Evolutionary conservation across 106 monocot genomes (phyloP).

Genomic region (Posidonia australis): DNA sequence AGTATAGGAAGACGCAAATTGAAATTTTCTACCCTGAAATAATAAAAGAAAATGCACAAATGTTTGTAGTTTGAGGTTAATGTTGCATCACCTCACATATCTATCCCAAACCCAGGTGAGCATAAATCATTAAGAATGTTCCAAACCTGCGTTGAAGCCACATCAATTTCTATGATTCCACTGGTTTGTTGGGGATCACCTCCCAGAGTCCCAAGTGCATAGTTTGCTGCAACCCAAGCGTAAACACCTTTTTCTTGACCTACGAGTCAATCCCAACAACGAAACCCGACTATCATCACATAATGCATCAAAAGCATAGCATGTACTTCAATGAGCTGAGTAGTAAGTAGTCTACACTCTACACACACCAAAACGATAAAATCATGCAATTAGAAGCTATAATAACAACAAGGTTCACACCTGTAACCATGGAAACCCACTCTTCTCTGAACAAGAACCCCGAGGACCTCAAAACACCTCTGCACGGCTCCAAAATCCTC

Average conservation of each 20-base stretch:
- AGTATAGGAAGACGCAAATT: not conserved
- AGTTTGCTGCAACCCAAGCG: constrained; percentile 28
- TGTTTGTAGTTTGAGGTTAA: not conserved
- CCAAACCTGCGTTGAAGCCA: constrained; percentile 17
- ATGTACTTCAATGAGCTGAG: too few species aligned
- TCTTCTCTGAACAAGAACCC: constrained; percentile 69
- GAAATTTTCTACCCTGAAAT: not conserved
- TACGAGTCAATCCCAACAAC: not conserved
- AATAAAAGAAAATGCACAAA: not conserved
- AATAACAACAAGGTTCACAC: constrained; percentile 8
- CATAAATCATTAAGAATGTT: not conserved
- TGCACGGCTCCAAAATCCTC: constrained; percentile 54
- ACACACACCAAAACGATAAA: too few species aligned
- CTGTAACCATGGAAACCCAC: constrained; percentile 76
- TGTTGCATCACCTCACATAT: not conserved
- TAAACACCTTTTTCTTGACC: constrained; percentile 28
- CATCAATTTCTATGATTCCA: constrained; percentile 19
- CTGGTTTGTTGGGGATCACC: constrained; percentile 17
- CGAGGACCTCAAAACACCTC: constrained; percentile 49
- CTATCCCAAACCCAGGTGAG: not conserved
- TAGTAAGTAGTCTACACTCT: too few species aligned
- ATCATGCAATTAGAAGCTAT: too few species aligned
- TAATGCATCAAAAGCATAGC: not conserved
- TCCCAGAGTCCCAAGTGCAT: constrained; percentile 33
- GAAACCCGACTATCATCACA: not conserved